Base-by-base conservation (phyloP, 768 basidiomycete genomes). In the Pleurotus salmoneostramineus region DNA sequence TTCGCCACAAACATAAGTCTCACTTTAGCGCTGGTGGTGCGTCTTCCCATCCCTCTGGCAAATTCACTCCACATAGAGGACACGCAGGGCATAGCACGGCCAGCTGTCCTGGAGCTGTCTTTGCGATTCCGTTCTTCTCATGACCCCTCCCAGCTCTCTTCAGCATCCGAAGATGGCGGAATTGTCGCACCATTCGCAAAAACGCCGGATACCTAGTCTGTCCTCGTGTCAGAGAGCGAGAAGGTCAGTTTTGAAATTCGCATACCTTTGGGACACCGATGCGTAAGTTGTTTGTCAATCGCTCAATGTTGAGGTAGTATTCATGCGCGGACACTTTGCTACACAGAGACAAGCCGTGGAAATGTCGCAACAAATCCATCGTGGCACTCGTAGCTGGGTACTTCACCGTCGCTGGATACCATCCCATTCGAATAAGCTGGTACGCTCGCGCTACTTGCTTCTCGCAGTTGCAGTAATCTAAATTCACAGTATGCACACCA, bases 401-500 rank as follows among this genome's bases (percentile, higher is more conserved):
- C 0, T 51, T 31, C 2, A 60, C 48, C 1, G 70, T 77, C 0
- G 74, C 71, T 1, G 74, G 76, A 56, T 66, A 74, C 50, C 63
- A 65, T 6, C 67, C 56, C 43, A 47, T 54, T 1, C 64, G 67
- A 14, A 74, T 65, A 7, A 76, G 63, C 61, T 76, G 74, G 3
- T 64, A 52, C 7, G 59, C 52, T 5, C 56, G 65, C 0, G 60
- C 50, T n/a, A 60, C 37, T 35, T 21, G 27, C 0, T 58, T 45
- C 4, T 62, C 59, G 59, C 74, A 77, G 1, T 59, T 61, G 55
- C 75, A 76, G 56, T 68, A 75, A 54, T 68, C 61, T 0, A 75
- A 35, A 4, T 34, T 56, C 3, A 75, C 66, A 2, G 60, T 35
- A 50, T 74, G 74, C 14, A 77, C 65, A 0, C 70, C 72, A 68